A percentile compares a stretch with the other conserved stretches of the same genome.
Conservation (phyloP, 345 rosid species). For the sweet orange (Citrus sinensis) region DVS_A1.0 CM039162.1:5873501-5874000, state of each 20-base stretch:
- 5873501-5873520: no score
- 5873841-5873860: constrained; percentile 80
- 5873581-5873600: no score
- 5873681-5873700: neutral
- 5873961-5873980: constrained; percentile 47
- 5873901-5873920: constrained; percentile 45
- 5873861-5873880: constrained; percentile 53
- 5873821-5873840: constrained; percentile 60
- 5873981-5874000: constrained; percentile 36
- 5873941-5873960: constrained; percentile 54
- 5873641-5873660: constrained; percentile 5
- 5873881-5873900: constrained; percentile 51
- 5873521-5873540: no score
- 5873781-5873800: constrained; percentile 51
- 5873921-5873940: constrained; percentile 66
- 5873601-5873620: neutral
- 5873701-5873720: neutral
- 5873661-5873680: constrained; percentile 12
- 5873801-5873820: constrained; percentile 75
- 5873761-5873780: constrained; percentile 16
- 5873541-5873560: no score
- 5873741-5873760: constrained; percentile 12
- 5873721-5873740: neutral
- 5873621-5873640: neutral
- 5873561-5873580: no score